A percentile compares a stretch with the other conserved stretches of the same genome.
phyloP scores from a whole-genome alignment of 768 basidiomycete genomes.

The Collybiopsis luxurians region DNA sequence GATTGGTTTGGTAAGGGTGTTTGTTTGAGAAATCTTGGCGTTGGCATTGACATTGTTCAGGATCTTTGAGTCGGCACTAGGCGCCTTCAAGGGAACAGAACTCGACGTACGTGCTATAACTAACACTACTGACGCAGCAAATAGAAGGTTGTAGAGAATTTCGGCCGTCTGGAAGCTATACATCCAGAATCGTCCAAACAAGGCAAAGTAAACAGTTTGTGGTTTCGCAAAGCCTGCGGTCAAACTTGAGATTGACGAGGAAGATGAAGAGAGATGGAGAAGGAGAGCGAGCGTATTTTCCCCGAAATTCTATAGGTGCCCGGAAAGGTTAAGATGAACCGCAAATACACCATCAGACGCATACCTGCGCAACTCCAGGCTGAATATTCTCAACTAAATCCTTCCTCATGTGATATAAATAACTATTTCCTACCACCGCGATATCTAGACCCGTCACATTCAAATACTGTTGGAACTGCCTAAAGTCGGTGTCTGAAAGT shows the following conservation, averaged over 20 bases:
- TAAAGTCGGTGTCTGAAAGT: constrained; percentile 93
- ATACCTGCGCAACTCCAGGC: constrained; percentile 38
- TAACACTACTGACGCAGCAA: constrained; percentile 38
- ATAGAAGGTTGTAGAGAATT: constrained; percentile 54
- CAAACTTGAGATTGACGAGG: constrained; percentile 46
- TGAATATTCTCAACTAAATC: constrained; percentile 62
- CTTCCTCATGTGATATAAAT: constrained; percentile 92
- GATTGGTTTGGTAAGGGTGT: constrained; percentile 31
- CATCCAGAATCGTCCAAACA: constrained; percentile 64
- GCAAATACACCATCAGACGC: not conserved
- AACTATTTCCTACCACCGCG: constrained; percentile 89
- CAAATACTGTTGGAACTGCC: constrained; percentile 88
- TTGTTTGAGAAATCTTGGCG: not conserved
- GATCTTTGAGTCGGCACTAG: too few relatives aligned
- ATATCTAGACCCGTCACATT: constrained; percentile 93
- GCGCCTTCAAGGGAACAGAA: too few relatives aligned
- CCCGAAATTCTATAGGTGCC: constrained; percentile 71
- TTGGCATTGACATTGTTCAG: too few relatives aligned
- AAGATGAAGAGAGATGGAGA: constrained; percentile 82
- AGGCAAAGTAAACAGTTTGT: constrained; percentile 74
- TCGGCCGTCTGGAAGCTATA: constrained; percentile 76
- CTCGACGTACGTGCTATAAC: not conserved
- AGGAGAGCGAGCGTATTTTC: constrained; percentile 79
- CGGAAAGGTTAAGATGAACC: too few relatives aligned
- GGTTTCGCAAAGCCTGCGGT: constrained; percentile 49